Evolutionary conservation across 768 basidiomycete genomes (phyloP).

Genomic region (Glaciozyma martinii): DNA sequence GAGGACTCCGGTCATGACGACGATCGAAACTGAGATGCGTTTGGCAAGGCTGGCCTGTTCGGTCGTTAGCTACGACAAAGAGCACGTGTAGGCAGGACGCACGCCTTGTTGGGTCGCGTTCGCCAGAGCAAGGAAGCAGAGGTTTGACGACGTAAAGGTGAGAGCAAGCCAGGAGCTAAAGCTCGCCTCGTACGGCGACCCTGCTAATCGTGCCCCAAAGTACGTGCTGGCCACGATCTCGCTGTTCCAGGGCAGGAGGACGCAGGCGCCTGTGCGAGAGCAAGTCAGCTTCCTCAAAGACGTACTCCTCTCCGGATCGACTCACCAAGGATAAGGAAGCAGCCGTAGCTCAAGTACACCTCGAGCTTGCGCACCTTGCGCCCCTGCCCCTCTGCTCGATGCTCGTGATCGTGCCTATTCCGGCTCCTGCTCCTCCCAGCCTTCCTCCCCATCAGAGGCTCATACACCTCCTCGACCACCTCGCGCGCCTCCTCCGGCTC

Average conservation of each 20-base stretch:
- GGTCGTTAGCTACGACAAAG: background rate
- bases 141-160: slow-evolving; percentile 27
- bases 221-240: slow-evolving; percentile 27
- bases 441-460: slow-evolving; percentile 24
- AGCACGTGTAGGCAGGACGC: background rate
- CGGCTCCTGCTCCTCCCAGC: background rate
- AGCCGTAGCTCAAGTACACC: background rate
- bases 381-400: background rate
- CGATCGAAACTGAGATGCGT: slow-evolving; percentile 15
- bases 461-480: slow-evolving; percentile 22
- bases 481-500: slow-evolving; percentile 15
- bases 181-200: slow-evolving; percentile 14
- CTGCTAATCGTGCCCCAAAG: slow-evolving; percentile 17
- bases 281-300: background rate
- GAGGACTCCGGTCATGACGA: slow-evolving; percentile 9
- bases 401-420: background rate
- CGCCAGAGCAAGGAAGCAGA: slow-evolving; percentile 26
- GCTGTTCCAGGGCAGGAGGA: slow-evolving; percentile 33
- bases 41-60: slow-evolving; percentile 19
- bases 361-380: slow-evolving; percentile 18
- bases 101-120: slow-evolving; percentile 27
- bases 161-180: slow-evolving; percentile 21
- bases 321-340: background rate
- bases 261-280: slow-evolving; percentile 19
- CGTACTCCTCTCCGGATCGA: background rate